Evolutionary conservation across 1,139 yeast genomes (phyloP).

Genomic region (Blastobotrys indianensis): DNA sequence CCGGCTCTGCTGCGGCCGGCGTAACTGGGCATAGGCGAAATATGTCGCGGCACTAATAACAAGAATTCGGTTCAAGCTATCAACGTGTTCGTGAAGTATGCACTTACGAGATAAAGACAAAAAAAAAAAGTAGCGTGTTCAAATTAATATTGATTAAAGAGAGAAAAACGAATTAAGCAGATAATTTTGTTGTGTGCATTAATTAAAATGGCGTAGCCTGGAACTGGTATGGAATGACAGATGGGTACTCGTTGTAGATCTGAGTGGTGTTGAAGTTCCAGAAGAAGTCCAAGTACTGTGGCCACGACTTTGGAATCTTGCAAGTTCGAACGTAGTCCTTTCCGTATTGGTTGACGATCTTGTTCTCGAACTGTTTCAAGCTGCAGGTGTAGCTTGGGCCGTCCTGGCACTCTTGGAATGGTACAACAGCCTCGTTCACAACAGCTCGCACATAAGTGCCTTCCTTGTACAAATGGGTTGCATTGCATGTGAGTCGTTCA

Average conservation of each 20-base stretch:
- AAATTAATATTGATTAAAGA: too few relatives aligned
- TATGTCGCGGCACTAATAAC: too few relatives aligned
- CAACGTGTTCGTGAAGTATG: too few relatives aligned
- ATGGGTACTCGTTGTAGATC: background rate
- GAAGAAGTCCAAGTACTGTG: conserved; percentile 4
- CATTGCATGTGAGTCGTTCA: conserved; percentile 44
- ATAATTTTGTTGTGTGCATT: too few relatives aligned
- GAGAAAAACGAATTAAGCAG: too few relatives aligned
- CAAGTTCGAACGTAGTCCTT: background rate
- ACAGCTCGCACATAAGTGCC: conserved; percentile 46
- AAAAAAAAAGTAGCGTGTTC: too few relatives aligned
- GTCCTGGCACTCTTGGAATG: conserved; percentile 44
- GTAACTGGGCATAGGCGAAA: too few relatives aligned
- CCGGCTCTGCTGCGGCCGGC: too few relatives aligned
- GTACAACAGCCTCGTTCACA: conserved; percentile 57
- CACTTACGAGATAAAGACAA: too few relatives aligned
- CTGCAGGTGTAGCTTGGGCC: conserved; percentile 41
- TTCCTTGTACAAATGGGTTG: conserved; percentile 7
- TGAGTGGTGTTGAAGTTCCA: conserved; percentile 5
- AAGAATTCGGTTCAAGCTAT: too few relatives aligned
- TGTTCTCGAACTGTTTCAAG: conserved; percentile 1
- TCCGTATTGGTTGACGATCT: background rate
- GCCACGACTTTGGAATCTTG: conserved; percentile 1
- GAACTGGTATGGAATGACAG: conserved; percentile 1
- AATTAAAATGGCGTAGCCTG: too few relatives aligned